Conservation (phyloP, 2,329 filamentous ascomycete genomes). For the Didymella segeticola region DNA sequence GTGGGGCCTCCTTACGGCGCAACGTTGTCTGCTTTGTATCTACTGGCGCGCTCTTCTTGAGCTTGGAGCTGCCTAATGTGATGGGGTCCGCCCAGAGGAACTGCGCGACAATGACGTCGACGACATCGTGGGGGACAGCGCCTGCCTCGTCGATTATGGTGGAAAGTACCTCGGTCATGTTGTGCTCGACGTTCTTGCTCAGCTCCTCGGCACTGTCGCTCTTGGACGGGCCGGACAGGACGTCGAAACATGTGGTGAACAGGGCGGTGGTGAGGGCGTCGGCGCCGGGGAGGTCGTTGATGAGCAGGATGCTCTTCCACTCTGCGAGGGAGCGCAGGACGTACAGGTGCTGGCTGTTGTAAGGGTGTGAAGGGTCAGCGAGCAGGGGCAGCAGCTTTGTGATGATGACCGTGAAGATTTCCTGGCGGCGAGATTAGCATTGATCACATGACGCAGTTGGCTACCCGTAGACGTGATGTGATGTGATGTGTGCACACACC, state of each 20-base stretch:
- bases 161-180: slow-evolving; percentile 85
- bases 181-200: slow-evolving; percentile 90
- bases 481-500: slow-evolving; percentile 57
- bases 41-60: slow-evolving; percentile 60
- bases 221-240: slow-evolving; percentile 79
- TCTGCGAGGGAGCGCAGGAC: slow-evolving; percentile 87
- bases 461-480: too few species aligned
- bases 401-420: slow-evolving; percentile 91
- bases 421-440: slow-evolving; percentile 59
- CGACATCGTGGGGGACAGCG: slow-evolving; percentile 77
- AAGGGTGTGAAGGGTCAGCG: slow-evolving; percentile 84
- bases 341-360: slow-evolving; percentile 92
- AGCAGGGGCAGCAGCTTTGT: slow-evolving; percentile 83
- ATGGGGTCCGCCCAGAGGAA: slow-evolving; percentile 86
- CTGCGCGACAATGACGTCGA: slow-evolving; percentile 94
- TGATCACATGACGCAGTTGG: too few species aligned
- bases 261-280: slow-evolving; percentile 76
- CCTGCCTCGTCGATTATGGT: slow-evolving; percentile 86
- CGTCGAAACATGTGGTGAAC: slow-evolving; percentile 91
- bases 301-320: slow-evolving; percentile 91
- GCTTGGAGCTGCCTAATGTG: slow-evolving; percentile 55
- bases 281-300: slow-evolving; percentile 84
- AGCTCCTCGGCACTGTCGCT: slow-evolving; percentile 79
- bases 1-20: slow-evolving; percentile 83
- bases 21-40: slow-evolving; percentile 84